These are phyloP conservation scores for Aechmea fasciata DNA, from an alignment of 176 grass and related monocot genomes.

Conservation along the genomic window DNA sequence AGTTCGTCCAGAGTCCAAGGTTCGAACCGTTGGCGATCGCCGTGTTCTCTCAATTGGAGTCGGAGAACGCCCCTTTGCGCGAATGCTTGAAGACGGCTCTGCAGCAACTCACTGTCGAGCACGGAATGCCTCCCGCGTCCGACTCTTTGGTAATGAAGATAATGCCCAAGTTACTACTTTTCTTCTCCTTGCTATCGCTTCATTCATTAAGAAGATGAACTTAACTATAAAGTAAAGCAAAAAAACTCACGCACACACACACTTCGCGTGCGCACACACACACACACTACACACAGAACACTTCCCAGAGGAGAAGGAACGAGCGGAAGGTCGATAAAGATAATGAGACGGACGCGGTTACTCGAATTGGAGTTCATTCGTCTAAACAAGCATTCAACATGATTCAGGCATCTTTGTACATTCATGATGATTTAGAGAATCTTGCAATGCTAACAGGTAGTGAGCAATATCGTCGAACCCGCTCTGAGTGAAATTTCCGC, in stretches of 20 bases:
- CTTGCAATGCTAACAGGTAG: slow-evolving; percentile 31
- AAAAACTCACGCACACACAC: too few relatives aligned
- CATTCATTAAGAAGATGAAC: too few relatives aligned
- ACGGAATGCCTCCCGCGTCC: slow-evolving; percentile 72
- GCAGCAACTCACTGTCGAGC: slow-evolving; percentile 49
- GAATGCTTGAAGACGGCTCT: slow-evolving; percentile 41
- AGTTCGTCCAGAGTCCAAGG: slow-evolving; percentile 38
- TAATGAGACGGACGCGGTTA: too few relatives aligned
- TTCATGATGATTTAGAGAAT: slow-evolving; percentile 1
- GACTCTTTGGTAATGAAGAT: slow-evolving; percentile 54
- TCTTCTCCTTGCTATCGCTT: too few relatives aligned
- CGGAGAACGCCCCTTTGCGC: slow-evolving; percentile 26
- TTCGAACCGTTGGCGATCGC: slow-evolving; percentile 45
- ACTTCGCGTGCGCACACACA: too few relatives aligned
- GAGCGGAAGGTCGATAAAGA: too few relatives aligned
- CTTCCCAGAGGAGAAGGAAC: too few relatives aligned
- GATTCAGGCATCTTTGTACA: too few relatives aligned
- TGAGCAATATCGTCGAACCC: slow-evolving; percentile 43
- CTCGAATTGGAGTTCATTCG: too few relatives aligned
- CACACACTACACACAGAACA: too few relatives aligned
- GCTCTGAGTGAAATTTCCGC: slow-evolving; percentile 32
- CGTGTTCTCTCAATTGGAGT: slow-evolving; percentile 38
- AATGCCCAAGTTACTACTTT: not conserved
- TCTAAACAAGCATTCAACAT: too few relatives aligned
- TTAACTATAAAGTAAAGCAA: too few relatives aligned